Evolutionary conservation across 2,329 filamentous ascomycete species (phyloP).

Genomic region (Aspergillus floridensis): DNA sequence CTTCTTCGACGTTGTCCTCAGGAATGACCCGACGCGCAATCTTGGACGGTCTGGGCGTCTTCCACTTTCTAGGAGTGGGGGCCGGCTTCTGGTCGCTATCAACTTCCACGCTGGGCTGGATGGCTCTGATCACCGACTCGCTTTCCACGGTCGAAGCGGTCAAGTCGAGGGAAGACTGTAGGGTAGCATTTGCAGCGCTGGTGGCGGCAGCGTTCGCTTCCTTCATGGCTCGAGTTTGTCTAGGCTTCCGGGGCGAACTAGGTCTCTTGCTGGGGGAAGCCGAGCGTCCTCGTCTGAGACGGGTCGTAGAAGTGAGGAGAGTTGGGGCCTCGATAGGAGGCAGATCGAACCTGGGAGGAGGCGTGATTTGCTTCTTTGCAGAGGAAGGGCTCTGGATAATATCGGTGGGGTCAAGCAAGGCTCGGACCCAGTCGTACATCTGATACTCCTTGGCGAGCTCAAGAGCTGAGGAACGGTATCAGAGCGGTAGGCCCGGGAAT

Average conservation of each 20-base stretch:
- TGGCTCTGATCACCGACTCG: slow-evolving; percentile 23
- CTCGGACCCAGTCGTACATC: slow-evolving; percentile 82
- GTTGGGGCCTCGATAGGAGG: slow-evolving; percentile 44
- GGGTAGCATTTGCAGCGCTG: slow-evolving; percentile 47
- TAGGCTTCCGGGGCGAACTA: slow-evolving; percentile 54
- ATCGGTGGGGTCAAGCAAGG: slow-evolving; percentile 83
- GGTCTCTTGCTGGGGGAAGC: slow-evolving; percentile 54
- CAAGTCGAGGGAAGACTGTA: slow-evolving; percentile 50
- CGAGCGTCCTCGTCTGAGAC: slow-evolving; percentile 58
- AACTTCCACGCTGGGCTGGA: slow-evolving; percentile 30
- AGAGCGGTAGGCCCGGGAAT: slow-evolving; percentile 3
- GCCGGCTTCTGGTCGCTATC: slow-evolving; percentile 27
- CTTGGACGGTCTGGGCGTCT: slow-evolving; percentile 22
- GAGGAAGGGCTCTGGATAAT: slow-evolving; percentile 67
- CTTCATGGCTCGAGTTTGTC: slow-evolving; percentile 50
- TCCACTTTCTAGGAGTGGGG: slow-evolving; percentile 24
- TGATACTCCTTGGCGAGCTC: slow-evolving; percentile 81
- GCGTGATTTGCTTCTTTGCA: slow-evolving; percentile 71
- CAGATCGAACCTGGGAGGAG: slow-evolving; percentile 76
- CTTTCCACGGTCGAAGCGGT: slow-evolving; percentile 35
- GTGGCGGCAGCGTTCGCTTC: slow-evolving; percentile 50
- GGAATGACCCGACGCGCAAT: slow-evolving; percentile 5
- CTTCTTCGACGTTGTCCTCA: slow-evolving; percentile 21
- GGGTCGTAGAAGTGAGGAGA: slow-evolving; percentile 29
- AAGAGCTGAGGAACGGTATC: slow-evolving; percentile 60